A percentile compares a stretch with the other conserved stretches of the same genome.
These are phyloP conservation scores for Fusarium beomiforme DNA, from an alignment of 2,329 filamentous ascomycete species.

Conservation along the genomic window DNA sequence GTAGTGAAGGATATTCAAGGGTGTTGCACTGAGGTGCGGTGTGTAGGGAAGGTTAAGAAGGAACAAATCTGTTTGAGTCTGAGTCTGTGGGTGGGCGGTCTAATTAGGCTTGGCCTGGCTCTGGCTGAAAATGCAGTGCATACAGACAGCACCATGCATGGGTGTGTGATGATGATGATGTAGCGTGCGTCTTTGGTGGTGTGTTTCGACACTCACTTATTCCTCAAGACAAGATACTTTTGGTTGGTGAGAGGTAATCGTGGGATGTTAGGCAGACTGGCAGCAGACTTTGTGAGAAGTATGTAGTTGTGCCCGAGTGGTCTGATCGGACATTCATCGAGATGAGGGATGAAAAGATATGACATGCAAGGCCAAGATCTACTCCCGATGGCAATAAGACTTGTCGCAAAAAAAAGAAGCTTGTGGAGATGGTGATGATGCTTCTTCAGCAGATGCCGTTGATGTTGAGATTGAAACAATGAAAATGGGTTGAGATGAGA, in stretches of 20 bases:
- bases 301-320: slow-evolving; percentile 23
- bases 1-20: slow-evolving; percentile 29
- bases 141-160: neutral
- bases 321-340: slow-evolving; percentile 9
- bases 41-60: neutral
- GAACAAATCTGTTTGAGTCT: slow-evolving; percentile 1
- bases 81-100: slow-evolving; percentile 31
- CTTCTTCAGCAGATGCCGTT: slow-evolving; percentile 5
- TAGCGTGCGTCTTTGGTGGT: slow-evolving; percentile 30
- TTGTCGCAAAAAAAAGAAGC: slow-evolving; percentile 19
- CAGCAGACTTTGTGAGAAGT: neutral
- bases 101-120: slow-evolving; percentile 33
- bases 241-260: slow-evolving; percentile 4
- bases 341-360: slow-evolving; percentile 8
- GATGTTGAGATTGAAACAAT: slow-evolving; percentile 37
- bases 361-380: neutral
- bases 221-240: neutral
- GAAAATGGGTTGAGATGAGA: slow-evolving; percentile 24
- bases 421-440: slow-evolving; percentile 21
- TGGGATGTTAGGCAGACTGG: slow-evolving; percentile 2
- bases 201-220: slow-evolving; percentile 27
- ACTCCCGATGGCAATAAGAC: neutral
- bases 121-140: slow-evolving; percentile 28
- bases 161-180: slow-evolving; percentile 35
- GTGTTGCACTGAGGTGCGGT: slow-evolving; percentile 34